These are phyloP conservation scores for Cladochytrium replicatum DNA, from an alignment of 192 early-diverging fungal genomes.

Conservation along the genomic window DNA sequence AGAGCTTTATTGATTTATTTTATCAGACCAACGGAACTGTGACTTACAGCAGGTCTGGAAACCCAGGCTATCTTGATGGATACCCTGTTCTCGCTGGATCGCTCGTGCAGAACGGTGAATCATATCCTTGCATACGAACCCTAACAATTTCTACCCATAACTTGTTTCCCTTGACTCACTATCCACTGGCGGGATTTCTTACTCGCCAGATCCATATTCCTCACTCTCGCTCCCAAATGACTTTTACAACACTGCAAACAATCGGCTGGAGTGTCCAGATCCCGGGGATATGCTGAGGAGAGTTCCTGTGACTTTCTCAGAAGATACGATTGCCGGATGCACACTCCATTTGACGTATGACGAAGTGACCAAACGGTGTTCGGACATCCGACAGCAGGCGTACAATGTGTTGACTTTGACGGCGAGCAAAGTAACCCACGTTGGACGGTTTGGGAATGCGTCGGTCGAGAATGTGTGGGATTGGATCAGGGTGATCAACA, in stretches of 20 bases:
- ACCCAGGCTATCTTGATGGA: conserved; percentile 22
- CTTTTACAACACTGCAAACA: conserved; percentile 38
- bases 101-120: too few relatives aligned
- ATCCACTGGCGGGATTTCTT: conserved; percentile 9
- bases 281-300: conserved; percentile 4
- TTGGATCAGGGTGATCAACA: conserved; percentile 3
- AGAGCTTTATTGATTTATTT: too few relatives aligned
- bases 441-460: conserved; percentile 17
- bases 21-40: too few relatives aligned
- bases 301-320: conserved; percentile 12
- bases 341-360: conserved; percentile 24
- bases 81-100: conserved; percentile 16
- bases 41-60: too few relatives aligned
- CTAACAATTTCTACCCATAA: too few relatives aligned
- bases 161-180: too few relatives aligned
- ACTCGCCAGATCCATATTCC: conserved; percentile 4
- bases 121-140: too few relatives aligned
- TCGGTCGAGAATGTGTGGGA: conserved; percentile 5
- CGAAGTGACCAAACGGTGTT: conserved; percentile 27
- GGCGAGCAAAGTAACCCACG: conserved; percentile 1
- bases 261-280: conserved; percentile 27
- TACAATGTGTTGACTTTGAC: conserved; percentile 3
- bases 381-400: neutral
- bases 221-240: conserved; percentile 21
- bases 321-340: conserved; percentile 19